Conservation (phyloP, 2,329 filamentous ascomycete genomes). For the Colletotrichum sp. region DNA sequence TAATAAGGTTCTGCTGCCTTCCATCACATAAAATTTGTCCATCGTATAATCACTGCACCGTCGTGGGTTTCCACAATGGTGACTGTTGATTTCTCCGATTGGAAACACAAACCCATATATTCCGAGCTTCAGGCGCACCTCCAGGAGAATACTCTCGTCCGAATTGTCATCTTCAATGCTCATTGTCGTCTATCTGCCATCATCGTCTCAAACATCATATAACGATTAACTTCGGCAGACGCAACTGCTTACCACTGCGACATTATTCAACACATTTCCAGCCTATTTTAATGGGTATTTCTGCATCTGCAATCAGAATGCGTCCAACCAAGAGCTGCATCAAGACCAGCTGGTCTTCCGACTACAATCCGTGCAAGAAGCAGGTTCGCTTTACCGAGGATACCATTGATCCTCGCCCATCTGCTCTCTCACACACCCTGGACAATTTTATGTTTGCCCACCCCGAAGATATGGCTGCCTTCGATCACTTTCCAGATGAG, state of each 20-base stretch:
- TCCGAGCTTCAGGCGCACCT: background rate
- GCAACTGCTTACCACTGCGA: background rate
- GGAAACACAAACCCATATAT: background rate
- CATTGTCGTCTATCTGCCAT: background rate
- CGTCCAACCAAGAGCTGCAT: background rate
- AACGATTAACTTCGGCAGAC: background rate
- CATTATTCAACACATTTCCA: background rate
- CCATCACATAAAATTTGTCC: background rate
- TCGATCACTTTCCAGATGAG: background rate
- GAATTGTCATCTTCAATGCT: background rate
- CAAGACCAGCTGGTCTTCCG: background rate
- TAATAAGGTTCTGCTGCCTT: background rate
- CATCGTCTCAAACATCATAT: background rate
- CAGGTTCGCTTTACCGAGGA: background rate
- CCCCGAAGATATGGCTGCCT: background rate
- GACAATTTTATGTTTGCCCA: background rate
- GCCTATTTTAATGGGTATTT: background rate
- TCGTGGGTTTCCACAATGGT: background rate
- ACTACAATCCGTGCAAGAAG: background rate
- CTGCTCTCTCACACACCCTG: background rate
- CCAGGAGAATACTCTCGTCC: accelerated
- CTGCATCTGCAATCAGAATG: background rate
- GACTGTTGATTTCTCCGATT: background rate
- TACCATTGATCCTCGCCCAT: background rate
- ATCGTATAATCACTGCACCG: background rate